phyloP scores from a whole-genome alignment of 352 stramenopile species.

The Phytopythium litorale region DNA sequence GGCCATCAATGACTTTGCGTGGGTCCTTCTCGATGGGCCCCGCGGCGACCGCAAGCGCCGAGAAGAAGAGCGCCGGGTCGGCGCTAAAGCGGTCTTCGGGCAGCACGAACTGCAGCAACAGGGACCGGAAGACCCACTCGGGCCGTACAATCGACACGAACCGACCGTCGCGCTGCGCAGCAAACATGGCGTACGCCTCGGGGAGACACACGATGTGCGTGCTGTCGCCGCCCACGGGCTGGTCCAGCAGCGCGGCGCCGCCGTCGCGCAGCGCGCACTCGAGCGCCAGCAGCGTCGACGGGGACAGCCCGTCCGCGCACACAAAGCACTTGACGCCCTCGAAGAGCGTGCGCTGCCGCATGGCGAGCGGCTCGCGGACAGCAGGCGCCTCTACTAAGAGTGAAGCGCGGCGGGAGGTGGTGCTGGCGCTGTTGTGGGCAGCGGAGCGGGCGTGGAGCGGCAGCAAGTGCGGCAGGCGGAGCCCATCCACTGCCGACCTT shows the following conservation, averaged over 20 bases:
- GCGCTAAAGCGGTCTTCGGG: conserved; percentile 74
- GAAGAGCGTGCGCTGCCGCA: conserved; percentile 51
- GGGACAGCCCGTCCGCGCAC: conserved; percentile 41
- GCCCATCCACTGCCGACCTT: background rate
- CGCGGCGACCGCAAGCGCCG: conserved; percentile 65
- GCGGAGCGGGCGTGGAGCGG: background rate
- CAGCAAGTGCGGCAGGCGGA: background rate
- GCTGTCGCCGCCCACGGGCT: conserved; percentile 14
- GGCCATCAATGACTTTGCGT: conserved; percentile 70
- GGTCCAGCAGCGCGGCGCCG: conserved; percentile 40
- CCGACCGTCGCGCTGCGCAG: conserved; percentile 43
- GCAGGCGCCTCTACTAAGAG: background rate
- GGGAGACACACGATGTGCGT: conserved; percentile 78
- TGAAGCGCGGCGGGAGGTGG: background rate
- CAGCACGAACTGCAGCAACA: conserved; percentile 57
- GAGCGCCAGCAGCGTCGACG: conserved; percentile 33
- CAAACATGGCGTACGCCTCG: conserved; percentile 44
- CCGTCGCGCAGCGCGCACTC: conserved; percentile 62
- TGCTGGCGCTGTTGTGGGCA: background rate
- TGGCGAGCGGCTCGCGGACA: background rate
- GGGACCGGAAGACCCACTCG: conserved; percentile 77
- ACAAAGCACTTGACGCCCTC: conserved; percentile 45
- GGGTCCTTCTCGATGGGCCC: conserved; percentile 75
- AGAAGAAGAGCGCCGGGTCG: conserved; percentile 73
- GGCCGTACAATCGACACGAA: conserved; percentile 74